Conservation (phyloP, 2,329 filamentous ascomycete genomes). For the Venturiaceae sp. region DNA sequence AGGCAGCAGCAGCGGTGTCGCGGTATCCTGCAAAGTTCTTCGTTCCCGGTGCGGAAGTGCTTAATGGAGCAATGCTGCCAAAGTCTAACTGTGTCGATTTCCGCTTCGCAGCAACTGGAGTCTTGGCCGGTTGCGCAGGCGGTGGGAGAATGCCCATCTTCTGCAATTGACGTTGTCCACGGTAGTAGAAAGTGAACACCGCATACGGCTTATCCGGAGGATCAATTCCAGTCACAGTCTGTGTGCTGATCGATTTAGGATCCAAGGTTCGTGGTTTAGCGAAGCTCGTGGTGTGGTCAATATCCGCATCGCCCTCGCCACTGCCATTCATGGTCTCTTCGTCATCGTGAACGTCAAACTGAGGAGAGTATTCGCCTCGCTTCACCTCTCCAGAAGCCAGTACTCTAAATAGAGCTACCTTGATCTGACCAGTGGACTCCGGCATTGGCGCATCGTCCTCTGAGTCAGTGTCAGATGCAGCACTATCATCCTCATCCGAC, state of each 20-base stretch:
- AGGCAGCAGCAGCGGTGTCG: constrained; percentile 48
- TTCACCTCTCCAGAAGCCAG: constrained; percentile 95
- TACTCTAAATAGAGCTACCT: constrained; percentile 92
- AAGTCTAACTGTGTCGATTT: constrained; percentile 80
- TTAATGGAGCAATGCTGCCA: constrained; percentile 72
- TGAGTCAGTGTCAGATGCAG: constrained; percentile 56
- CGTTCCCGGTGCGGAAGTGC: constrained; percentile 56
- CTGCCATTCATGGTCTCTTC: constrained; percentile 53
- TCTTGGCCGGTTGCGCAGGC: constrained; percentile 51
- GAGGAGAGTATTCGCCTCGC: constrained; percentile 93
- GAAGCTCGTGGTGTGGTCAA: constrained; percentile 96
- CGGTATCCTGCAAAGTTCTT: constrained; percentile 87
- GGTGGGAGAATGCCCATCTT: constrained; percentile 86
- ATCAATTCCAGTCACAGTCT: constrained; percentile 98
- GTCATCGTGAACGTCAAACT: constrained; percentile 94
- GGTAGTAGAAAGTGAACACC: constrained; percentile 94
- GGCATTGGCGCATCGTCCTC: constrained; percentile 80
- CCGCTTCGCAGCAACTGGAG: constrained; percentile 58
- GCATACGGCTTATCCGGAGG: constrained; percentile 94
- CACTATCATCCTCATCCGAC: constrained; percentile 58
- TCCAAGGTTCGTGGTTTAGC: constrained; percentile 93
- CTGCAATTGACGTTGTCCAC: constrained; percentile 87
- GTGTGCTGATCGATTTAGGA: constrained; percentile 94
- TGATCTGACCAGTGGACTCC: constrained; percentile 94
- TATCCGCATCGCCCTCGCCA: constrained; percentile 62